A percentile compares a stretch with the other conserved stretches of the same genome.
phyloP scores from a whole-genome alignment of 352 stramenopile genomes.

The Globisporangium parvum region DNA sequence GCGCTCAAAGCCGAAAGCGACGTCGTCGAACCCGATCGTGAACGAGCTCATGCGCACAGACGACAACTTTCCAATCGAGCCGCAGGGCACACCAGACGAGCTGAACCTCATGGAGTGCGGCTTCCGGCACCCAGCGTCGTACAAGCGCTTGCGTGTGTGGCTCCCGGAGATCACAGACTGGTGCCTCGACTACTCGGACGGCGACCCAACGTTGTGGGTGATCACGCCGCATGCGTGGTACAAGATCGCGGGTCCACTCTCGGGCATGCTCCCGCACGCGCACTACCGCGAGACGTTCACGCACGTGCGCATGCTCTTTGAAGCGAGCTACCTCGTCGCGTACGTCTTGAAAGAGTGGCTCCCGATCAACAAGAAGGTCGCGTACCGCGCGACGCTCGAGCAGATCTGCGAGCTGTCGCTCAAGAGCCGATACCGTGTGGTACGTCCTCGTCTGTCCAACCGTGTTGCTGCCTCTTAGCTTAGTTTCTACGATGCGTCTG shows the following conservation, averaged over 20 bases:
- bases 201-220: slow-evolving; percentile 80
- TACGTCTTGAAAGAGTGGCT: slow-evolving; percentile 84
- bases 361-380: slow-evolving; percentile 83
- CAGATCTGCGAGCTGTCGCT: slow-evolving; percentile 78
- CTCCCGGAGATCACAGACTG: slow-evolving; percentile 83
- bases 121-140: slow-evolving; percentile 62
- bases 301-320: slow-evolving; percentile 71
- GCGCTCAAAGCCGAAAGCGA: slow-evolving; percentile 16
- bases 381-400: slow-evolving; percentile 75
- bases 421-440: slow-evolving; percentile 65
- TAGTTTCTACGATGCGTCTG: too few species aligned
- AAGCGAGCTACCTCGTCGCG: slow-evolving; percentile 78
- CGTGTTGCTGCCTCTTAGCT: slow-evolving; percentile 7
- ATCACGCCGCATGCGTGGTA: slow-evolving; percentile 82
- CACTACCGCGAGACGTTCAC: slow-evolving; percentile 72
- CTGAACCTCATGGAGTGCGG: slow-evolving; percentile 77
- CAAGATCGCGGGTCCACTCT: slow-evolving; percentile 77
- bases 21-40: slow-evolving; percentile 32
- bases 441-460: slow-evolving; percentile 22
- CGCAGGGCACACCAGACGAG: slow-evolving; percentile 49
- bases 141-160: slow-evolving; percentile 63
- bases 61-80: slow-evolving; percentile 32
- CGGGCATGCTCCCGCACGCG: slow-evolving; percentile 59
- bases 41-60: slow-evolving; percentile 79
- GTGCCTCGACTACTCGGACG: slow-evolving; percentile 84